Conservation (phyloP, 2,329 filamentous ascomycete species). For the Trichoderma sp. region DNA sequence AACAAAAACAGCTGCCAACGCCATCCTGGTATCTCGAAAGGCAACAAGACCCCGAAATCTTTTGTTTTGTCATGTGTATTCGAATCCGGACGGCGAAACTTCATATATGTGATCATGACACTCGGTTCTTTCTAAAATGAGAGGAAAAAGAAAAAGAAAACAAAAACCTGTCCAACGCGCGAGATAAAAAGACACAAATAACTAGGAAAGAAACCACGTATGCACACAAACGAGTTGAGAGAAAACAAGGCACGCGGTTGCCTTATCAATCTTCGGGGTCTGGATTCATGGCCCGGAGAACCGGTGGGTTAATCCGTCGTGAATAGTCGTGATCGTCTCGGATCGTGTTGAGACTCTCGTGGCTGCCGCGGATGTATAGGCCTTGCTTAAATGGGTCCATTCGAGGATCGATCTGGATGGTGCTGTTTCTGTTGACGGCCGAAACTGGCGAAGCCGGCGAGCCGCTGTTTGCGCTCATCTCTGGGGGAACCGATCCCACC, state of each 20-base stretch:
- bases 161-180: constrained; percentile 9
- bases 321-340: constrained; percentile 68
- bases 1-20: constrained; percentile 37
- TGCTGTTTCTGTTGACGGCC: constrained; percentile 53
- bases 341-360: constrained; percentile 64
- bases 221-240: background rate
- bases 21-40: constrained; percentile 44
- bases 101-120: constrained; percentile 40
- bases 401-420: constrained; percentile 61
- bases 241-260: background rate
- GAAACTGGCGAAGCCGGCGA: constrained; percentile 38
- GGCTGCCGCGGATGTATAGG: constrained; percentile 59
- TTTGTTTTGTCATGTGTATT: constrained; percentile 21
- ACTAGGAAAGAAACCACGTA: background rate
- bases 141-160: background rate
- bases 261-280: constrained; percentile 44
- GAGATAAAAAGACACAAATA: background rate
- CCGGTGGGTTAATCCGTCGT: constrained; percentile 57
- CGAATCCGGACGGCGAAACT: constrained; percentile 30
- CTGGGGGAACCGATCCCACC: constrained; percentile 45
- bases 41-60: constrained; percentile 31
- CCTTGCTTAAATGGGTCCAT: constrained; percentile 62
- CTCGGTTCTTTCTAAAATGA: constrained; percentile 26
- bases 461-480: constrained; percentile 40
- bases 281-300: constrained; percentile 64